phyloP scores from a whole-genome alignment of 2,329 filamentous ascomycete species.

The Curvularia sp. region DNA sequence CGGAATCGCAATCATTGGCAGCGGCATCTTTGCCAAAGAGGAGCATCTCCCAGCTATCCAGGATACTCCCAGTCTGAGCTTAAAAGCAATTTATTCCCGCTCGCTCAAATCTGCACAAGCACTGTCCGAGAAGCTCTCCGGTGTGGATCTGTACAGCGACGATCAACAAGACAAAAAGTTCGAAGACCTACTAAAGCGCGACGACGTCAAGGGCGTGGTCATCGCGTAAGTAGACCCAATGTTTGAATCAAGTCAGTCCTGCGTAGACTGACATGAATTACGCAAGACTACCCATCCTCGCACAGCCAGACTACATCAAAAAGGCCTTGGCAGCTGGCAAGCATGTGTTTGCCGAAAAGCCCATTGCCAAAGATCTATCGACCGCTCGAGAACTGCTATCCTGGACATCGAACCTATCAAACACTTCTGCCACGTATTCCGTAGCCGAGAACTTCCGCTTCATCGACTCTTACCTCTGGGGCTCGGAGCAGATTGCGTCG shows the following conservation, averaged over 20 bases:
- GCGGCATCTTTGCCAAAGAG: constrained; percentile 68
- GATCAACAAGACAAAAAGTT: constrained; percentile 59
- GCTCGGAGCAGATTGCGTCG: constrained; percentile 57
- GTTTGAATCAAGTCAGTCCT: not conserved
- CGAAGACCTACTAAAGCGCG: constrained; percentile 61
- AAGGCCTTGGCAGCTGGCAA: constrained; percentile 69
- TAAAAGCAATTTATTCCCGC: constrained; percentile 73
- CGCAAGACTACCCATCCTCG: constrained; percentile 64
- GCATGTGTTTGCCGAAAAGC: constrained; percentile 75
- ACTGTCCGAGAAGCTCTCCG: constrained; percentile 46
- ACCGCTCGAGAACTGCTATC: constrained; percentile 59
- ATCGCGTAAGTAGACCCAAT: constrained; percentile 54
- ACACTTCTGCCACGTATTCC: constrained; percentile 51
- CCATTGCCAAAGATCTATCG: constrained; percentile 67
- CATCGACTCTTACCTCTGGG: constrained; percentile 63
- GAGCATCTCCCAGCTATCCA: constrained; percentile 69
- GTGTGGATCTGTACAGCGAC: constrained; percentile 65
- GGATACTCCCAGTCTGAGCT: constrained; percentile 58
- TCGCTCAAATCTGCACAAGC: constrained; percentile 64
- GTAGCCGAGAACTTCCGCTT: constrained; percentile 79
- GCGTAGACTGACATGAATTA: not conserved
- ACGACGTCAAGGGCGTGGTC: constrained; percentile 64
- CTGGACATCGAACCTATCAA: constrained; percentile 52
- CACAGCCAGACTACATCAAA: constrained; percentile 66
- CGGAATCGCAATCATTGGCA: constrained; percentile 68